A percentile compares a stretch with the other conserved stretches of the same genome.
phyloP scores from a whole-genome alignment of 1,139 yeast species.

The Geotrichum bryndzae region DNA sequence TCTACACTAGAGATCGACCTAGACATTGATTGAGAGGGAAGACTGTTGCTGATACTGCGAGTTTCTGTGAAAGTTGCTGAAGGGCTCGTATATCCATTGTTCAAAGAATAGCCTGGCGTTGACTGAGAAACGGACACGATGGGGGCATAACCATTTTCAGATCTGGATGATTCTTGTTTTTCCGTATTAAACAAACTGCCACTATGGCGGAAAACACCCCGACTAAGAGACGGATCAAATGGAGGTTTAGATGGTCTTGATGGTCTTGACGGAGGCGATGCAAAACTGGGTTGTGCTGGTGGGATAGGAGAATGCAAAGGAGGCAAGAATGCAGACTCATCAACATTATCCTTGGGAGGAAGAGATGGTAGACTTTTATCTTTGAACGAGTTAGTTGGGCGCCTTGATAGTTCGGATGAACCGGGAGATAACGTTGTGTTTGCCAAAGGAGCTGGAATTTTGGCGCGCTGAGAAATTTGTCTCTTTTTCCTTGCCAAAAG shows the following conservation, averaged over 20 bases:
- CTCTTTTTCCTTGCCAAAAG: slow-evolving; percentile 57
- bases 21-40: slow-evolving; percentile 3
- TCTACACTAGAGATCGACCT: slow-evolving; percentile 1
- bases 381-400: slow-evolving; percentile 14
- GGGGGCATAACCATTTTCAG: slow-evolving; percentile 10
- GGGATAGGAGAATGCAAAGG: slow-evolving; percentile 12
- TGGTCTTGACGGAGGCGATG: slow-evolving; percentile 14
- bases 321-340: slow-evolving; percentile 4
- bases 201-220: slow-evolving; percentile 12
- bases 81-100: slow-evolving; percentile 2
- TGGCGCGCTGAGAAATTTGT: slow-evolving; percentile 11
- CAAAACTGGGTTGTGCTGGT: neutral
- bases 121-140: slow-evolving; percentile 14
- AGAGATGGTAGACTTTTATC: slow-evolving; percentile 31
- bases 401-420: slow-evolving; percentile 5
- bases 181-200: neutral
- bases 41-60: neutral
- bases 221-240: slow-evolving; percentile 14
- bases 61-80: slow-evolving; percentile 14
- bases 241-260: slow-evolving; percentile 11
- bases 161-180: slow-evolving; percentile 7
- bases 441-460: slow-evolving; percentile 4
- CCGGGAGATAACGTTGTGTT: slow-evolving; percentile 7
- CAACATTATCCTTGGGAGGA: slow-evolving; percentile 19
- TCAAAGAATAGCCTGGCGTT: slow-evolving; percentile 13